These are phyloP conservation scores for Pythium brachiatum DNA, from an alignment of 352 stramenopile species.

Conservation along the genomic window DNA sequence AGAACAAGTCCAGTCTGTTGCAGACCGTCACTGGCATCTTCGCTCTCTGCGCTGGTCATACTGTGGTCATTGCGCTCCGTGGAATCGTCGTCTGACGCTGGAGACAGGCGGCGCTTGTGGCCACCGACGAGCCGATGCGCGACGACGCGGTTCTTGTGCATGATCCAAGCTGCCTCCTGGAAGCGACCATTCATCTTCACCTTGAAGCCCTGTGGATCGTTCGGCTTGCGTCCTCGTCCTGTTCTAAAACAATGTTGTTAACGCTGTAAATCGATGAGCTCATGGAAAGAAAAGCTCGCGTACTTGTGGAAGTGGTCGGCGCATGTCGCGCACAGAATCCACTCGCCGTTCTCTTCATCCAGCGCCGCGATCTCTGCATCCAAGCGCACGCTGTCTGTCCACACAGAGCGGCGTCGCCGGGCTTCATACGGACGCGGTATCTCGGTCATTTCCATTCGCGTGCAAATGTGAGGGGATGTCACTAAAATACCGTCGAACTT, in stretches of 20 bases:
- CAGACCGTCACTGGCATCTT: background rate
- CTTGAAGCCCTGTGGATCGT: conserved; percentile 62
- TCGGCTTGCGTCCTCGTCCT: conserved; percentile 49
- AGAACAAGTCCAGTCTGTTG: background rate
- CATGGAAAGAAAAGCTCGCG: background rate
- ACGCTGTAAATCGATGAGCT: background rate
- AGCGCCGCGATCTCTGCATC: conserved; percentile 53
- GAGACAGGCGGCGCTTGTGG: conserved; percentile 13
- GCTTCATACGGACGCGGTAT: conserved; percentile 34
- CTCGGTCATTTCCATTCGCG: background rate
- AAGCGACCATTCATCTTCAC: conserved; percentile 73
- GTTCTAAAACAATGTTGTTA: conserved; percentile 28
- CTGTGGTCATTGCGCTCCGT: conserved; percentile 16
- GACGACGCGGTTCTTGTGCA: conserved; percentile 65
- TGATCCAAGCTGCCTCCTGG: conserved; percentile 58
- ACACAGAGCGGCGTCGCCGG: conserved; percentile 45
- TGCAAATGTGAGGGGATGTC: background rate
- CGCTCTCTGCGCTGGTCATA: background rate
- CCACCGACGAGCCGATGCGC: conserved; percentile 29
- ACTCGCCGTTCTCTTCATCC: conserved; percentile 58
- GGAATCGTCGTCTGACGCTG: background rate
- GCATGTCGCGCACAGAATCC: conserved; percentile 65
- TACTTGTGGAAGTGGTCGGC: conserved; percentile 54
- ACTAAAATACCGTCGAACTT: background rate
- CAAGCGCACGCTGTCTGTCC: conserved; percentile 47